phyloP scores from a whole-genome alignment of 1,284 basidiomycete species.

The Neotropicomus parvogracilis region DNA sequence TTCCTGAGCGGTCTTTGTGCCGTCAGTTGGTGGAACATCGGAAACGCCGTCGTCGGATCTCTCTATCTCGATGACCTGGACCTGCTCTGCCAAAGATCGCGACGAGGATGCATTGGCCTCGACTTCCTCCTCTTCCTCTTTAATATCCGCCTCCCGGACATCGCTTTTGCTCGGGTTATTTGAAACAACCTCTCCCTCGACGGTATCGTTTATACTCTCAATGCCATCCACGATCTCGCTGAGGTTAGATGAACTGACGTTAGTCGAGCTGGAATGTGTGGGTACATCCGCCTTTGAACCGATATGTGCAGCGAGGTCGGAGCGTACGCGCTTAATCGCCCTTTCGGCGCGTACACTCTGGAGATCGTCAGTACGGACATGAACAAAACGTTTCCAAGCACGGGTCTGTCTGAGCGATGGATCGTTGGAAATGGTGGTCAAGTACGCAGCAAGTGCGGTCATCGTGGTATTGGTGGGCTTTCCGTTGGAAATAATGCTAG shows the following conservation, averaged over 20 bases:
- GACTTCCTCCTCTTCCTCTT: conserved; percentile 34
- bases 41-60: conserved; percentile 26
- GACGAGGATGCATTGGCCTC: conserved; percentile 11
- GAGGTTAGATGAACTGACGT: conserved; percentile 29
- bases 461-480: conserved; percentile 43
- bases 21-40: conserved; percentile 18
- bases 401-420: conserved; percentile 57
- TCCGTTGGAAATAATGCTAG: conserved; percentile 23
- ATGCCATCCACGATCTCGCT: conserved; percentile 30
- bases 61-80: conserved; percentile 22
- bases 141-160: conserved; percentile 29
- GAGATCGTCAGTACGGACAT: conserved; percentile 80
- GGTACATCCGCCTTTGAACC: conserved; percentile 31
- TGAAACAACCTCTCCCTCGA: conserved; percentile 23
- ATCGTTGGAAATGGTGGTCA: conserved; percentile 74
- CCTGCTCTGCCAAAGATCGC: conserved; percentile 17
- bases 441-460: conserved; percentile 72
- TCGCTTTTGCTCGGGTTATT: conserved; percentile 15
- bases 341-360: conserved; percentile 83
- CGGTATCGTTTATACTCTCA: conserved; percentile 29
- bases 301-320: conserved; percentile 74
- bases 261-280: conserved; percentile 20
- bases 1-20: conserved; percentile 23
- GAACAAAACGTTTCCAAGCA: conserved; percentile 82
- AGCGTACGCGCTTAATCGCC: conserved; percentile 81